Percentiles rank a stretch among this genome's conserved stretches.
Evolutionary conservation across 371 early-diverging fungal genomes (phyloP).

Genomic region (Thermomucor indicae-seudaticae): DNA sequence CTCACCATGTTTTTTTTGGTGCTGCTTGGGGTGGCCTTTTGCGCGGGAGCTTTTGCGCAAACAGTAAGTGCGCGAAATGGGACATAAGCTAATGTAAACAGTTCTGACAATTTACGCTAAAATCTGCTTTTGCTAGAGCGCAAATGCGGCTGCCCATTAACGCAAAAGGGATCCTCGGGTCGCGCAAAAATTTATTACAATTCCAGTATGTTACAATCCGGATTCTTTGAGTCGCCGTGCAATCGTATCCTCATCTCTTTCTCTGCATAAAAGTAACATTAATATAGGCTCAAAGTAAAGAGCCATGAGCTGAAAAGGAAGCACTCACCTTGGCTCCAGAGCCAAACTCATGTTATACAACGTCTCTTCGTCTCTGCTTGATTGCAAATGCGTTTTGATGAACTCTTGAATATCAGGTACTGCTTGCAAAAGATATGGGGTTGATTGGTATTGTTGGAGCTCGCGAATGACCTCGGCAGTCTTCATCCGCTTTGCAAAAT

Average conservation of each 20-base stretch:
- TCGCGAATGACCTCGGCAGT: constrained; percentile 87
- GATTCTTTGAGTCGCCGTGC: constrained; percentile 57
- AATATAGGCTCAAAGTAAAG: background rate
- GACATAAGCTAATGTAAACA: background rate
- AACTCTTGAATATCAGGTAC: constrained; percentile 83
- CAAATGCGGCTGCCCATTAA: too few relatives aligned
- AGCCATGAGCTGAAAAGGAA: too few relatives aligned
- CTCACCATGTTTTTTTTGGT: too few relatives aligned
- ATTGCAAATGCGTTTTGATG: constrained; percentile 59
- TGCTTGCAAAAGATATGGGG: constrained; percentile 71
- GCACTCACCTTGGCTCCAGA: constrained; percentile 63
- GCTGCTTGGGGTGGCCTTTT: too few relatives aligned
- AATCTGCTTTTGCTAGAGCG: background rate
- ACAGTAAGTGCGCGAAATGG: background rate
- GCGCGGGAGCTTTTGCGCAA: too few relatives aligned
- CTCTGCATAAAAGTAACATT: constrained; percentile 13
- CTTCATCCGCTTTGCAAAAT: constrained; percentile 86
- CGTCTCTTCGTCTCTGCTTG: constrained; percentile 63
- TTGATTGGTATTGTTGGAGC: constrained; percentile 86
- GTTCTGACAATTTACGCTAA: background rate
- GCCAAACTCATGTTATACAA: constrained; percentile 67
- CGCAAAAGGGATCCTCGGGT: background rate
- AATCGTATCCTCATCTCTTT: constrained; percentile 62
- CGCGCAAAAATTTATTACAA: background rate
- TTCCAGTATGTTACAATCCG: constrained; percentile 49